Conservation (phyloP, 352 stramenopile genomes). For the Globisporangium rhizosaccharum region DNA sequence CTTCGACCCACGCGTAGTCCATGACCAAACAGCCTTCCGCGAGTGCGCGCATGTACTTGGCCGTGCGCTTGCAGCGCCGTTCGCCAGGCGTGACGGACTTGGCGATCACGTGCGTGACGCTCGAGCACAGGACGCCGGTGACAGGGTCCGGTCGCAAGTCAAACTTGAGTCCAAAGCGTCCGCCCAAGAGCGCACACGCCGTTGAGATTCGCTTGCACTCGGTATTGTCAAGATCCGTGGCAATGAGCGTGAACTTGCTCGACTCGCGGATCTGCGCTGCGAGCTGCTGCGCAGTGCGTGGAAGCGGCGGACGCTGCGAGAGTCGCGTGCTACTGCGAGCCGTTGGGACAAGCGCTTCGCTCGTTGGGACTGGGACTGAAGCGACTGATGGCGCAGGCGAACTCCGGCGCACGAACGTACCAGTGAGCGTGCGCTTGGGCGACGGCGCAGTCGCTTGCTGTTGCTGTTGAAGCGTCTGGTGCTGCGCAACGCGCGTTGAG, state of each 20-base stretch:
- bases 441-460: not conserved
- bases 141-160: conserved; percentile 46
- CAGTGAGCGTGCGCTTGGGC: no score
- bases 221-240: conserved; percentile 48
- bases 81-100: conserved; percentile 32
- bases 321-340: no score
- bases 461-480: conserved; percentile 1
- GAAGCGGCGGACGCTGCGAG: conserved; percentile 8
- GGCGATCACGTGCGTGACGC: conserved; percentile 74
- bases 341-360: not conserved
- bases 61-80: conserved; percentile 70
- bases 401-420: no score
- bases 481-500: conserved; percentile 14
- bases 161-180: conserved; percentile 70
- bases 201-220: conserved; percentile 50
- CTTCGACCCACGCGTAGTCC: conserved; percentile 71
- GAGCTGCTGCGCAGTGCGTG: conserved; percentile 5
- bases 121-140: conserved; percentile 37
- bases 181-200: conserved; percentile 55
- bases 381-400: no score
- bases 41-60: conserved; percentile 84
- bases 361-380: not conserved
- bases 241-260: conserved; percentile 45
- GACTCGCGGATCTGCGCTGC: conserved; percentile 6
- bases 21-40: conserved; percentile 70